These are phyloP conservation scores for Potentilla sterilis DNA, from an alignment of 306 rosid species.

Conservation along the genomic window DNA sequence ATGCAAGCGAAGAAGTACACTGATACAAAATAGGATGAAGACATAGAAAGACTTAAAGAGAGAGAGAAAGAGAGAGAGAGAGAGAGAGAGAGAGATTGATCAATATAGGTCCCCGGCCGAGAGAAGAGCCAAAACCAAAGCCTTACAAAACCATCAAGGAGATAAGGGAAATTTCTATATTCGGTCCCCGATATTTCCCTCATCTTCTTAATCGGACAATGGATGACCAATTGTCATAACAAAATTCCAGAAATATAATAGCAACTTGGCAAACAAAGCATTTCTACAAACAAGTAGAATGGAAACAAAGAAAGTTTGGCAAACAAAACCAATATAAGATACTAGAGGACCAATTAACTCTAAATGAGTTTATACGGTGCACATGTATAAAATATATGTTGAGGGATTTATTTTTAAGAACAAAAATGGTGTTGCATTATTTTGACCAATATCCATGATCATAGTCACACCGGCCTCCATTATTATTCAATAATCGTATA, in stretches of 20 bases:
- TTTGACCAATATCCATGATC: background rate
- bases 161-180: too few relatives aligned
- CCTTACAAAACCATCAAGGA: background rate
- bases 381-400: background rate
- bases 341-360: background rate
- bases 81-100: slow-evolving; percentile 4
- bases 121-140: background rate
- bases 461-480: background rate
- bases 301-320: background rate
- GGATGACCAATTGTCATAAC: background rate
- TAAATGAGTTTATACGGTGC: slow-evolving; percentile 7
- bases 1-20: background rate
- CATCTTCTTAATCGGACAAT: background rate
- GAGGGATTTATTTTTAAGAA: background rate
- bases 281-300: background rate
- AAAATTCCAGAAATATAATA: background rate
- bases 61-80: slow-evolving; percentile 10
- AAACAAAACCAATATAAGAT: slow-evolving; percentile 1
- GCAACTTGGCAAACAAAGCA: slow-evolving; percentile 11
- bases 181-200: background rate
- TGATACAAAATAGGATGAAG: background rate
- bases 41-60: background rate
- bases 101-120: background rate
- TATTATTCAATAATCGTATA: background rate
- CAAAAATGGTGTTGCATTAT: slow-evolving; percentile 6